phyloP scores from a whole-genome alignment of 305 asterid species.

The Solanum aculeatissimum region DNA sequence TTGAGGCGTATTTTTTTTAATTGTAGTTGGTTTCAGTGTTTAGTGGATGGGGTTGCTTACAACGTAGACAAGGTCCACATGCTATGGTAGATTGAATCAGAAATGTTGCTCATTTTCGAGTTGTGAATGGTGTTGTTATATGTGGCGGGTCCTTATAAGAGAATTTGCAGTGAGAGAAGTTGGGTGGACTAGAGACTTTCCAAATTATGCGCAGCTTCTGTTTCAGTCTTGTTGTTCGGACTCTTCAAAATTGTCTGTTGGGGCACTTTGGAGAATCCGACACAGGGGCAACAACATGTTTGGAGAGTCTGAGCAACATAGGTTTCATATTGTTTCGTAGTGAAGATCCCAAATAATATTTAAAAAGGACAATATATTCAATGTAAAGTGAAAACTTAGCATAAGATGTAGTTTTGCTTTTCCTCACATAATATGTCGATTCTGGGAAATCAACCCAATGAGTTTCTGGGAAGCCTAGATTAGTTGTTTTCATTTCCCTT shows the following conservation, averaged over 20 bases:
- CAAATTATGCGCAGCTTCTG: background rate
- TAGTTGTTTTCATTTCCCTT: background rate
- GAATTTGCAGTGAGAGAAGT: background rate
- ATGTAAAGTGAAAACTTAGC: background rate
- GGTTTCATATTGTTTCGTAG: too few relatives aligned
- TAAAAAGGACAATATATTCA: background rate
- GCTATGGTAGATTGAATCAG: background rate
- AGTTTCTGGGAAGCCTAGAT: background rate
- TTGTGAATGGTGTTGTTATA: background rate
- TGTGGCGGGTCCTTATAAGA: background rate
- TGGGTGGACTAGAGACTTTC: background rate
- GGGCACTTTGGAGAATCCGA: too few relatives aligned
- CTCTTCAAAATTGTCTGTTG: too few relatives aligned
- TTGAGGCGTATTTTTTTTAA: background rate
- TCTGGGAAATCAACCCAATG: background rate
- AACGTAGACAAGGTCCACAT: background rate
- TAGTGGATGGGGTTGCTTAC: background rate
- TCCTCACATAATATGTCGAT: background rate
- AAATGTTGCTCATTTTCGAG: background rate
- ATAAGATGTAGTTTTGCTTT: background rate
- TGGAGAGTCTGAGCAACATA: background rate
- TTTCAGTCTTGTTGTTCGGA: background rate
- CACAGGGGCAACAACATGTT: too few relatives aligned
- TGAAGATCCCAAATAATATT: background rate
- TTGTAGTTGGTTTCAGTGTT: background rate